Conservation (phyloP, 192 early-diverging fungal genomes). For the Linnemannia schmuckeri region DNA sequence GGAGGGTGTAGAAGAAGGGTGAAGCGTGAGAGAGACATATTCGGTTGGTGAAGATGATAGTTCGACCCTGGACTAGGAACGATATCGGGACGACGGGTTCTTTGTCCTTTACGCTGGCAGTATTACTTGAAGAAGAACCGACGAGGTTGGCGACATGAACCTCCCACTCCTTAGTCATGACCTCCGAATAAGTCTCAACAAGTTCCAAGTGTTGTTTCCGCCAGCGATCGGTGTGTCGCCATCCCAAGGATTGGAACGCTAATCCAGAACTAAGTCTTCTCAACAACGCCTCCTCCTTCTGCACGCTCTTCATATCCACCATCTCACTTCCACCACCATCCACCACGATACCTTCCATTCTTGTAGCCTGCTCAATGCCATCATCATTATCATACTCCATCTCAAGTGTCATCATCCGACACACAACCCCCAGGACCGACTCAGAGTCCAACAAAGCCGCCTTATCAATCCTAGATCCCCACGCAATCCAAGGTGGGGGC, state of each 20-base stretch:
- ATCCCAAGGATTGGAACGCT: conserved; percentile 38
- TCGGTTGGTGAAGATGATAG: conserved; percentile 27
- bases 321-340: not conserved
- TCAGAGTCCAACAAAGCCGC: conserved; percentile 18
- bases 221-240: conserved; percentile 34
- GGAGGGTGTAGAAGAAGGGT: conserved; percentile 25
- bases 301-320: not conserved
- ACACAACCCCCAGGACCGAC: conserved; percentile 22
- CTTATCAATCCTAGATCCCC: conserved; percentile 13
- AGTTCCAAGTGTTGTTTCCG: conserved; percentile 24
- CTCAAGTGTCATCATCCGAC: conserved; percentile 48
- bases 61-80: conserved; percentile 31
- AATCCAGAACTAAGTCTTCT: conserved; percentile 43
- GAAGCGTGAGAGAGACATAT: conserved; percentile 16
- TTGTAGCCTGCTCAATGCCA: not conserved
- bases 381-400: conserved; percentile 27
- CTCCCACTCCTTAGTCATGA: conserved; percentile 32
- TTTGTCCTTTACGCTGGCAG: not conserved
- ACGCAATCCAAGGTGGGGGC: not conserved
- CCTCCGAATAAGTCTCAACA: not conserved
- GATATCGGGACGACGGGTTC: not conserved
- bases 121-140: not conserved
- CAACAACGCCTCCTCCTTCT: conserved; percentile 26
- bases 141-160: conserved; percentile 9
- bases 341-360: not conserved